Evolutionary conservation across 1,284 basidiomycete genomes (phyloP), one percentile per base, ranked within the genome.

Genomic region (Microbotryum violaceum): DNA sequence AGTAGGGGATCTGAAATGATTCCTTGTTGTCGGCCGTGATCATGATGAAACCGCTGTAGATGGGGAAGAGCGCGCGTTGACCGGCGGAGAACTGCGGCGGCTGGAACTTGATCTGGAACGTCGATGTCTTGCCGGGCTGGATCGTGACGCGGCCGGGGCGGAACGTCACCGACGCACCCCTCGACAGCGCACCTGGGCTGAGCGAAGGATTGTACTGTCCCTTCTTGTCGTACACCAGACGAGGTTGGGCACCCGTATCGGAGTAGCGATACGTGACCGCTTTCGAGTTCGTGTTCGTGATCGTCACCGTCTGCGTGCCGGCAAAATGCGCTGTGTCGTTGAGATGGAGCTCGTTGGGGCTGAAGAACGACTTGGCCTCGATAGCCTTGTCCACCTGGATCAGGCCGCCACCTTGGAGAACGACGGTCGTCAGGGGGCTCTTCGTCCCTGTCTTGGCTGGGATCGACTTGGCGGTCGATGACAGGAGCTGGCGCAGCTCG

Each of bases 271-370:
- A 68, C 8, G 33, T 52, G 3, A 64, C 52, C 16, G 64, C 6
- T 4, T 18, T 47, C 2, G 51, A 16, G 45, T 63, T 62, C 31
- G 29, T 55, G 64, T 68, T 68, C 12, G 57, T 56, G 56, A 78
- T 78, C 73, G 71, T 74, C 51, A 77, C 49, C 49, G 64, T 69
- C 58, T 75, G 84, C 75, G 70, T 57, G 56, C 74, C 70, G 57
- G 76, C 73, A 70, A 83, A 82, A 71, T 85, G 75, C 0, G 81
- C 79, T 1, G 86, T 88, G 73, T 88, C 86, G 72, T 88, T 89
- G 57, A 87, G 76, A 61, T 83, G 74, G 23, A 88, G 74, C 71
- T 84, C 80, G 6, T 81, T 78, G 4, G 84, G 85, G 4, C 79
- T 79, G 37, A 88, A 76, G 29, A 9, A 31, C 9, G 83, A 82